These are phyloP conservation scores for Pecoramyces ruminantium DNA, from an alignment of 192 early-diverging fungal genomes.

Conservation along the genomic window DNA sequence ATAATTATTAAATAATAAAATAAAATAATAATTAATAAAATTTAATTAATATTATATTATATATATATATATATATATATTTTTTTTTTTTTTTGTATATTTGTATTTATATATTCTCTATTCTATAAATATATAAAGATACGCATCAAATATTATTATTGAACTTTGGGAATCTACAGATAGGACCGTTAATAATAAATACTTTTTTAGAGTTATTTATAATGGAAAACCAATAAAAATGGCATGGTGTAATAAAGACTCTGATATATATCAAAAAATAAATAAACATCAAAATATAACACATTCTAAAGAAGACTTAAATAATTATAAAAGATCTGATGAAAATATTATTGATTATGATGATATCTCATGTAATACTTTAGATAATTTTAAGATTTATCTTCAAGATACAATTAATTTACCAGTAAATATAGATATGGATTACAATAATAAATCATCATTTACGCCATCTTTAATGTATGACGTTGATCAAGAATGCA, in stretches of 20 bases:
- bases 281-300: background rate
- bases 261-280: background rate
- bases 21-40: too few relatives aligned
- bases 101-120: background rate
- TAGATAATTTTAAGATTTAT: background rate
- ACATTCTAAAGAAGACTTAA: background rate
- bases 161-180: background rate
- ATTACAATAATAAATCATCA: background rate
- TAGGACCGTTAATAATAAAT: background rate
- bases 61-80: background rate
- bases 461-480: background rate
- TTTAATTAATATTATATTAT: too few relatives aligned
- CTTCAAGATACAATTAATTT: background rate
- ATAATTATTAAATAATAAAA: too few relatives aligned
- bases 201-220: background rate
- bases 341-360: background rate
- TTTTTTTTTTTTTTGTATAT: background rate
- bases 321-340: background rate
- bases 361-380: background rate
- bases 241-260: background rate
- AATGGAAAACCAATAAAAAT: background rate
- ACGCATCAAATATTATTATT: background rate
- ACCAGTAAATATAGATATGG: background rate
- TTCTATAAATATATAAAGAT: background rate
- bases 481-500: background rate